Evolutionary conservation across 257 asterid genomes (phyloP).

Genomic region (Knoxia roxburghii): DNA sequence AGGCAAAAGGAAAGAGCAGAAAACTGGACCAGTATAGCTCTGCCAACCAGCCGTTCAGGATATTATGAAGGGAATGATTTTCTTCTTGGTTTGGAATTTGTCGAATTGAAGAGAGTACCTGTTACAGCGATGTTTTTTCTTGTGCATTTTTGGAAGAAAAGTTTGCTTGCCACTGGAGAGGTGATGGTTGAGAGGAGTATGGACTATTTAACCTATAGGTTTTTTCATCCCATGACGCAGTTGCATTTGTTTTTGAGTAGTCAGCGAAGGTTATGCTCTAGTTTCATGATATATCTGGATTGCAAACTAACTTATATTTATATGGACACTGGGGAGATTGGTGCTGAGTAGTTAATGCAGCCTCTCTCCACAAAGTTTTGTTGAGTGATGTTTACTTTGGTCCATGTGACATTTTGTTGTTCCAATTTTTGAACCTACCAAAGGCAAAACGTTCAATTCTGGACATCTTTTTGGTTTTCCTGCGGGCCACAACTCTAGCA

Average conservation of each 20-base stretch:
- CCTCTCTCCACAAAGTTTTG: constrained; percentile 20
- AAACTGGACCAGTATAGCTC: constrained; percentile 35
- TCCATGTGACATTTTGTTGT: too few species aligned
- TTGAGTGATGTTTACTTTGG: background rate
- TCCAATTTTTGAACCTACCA: background rate
- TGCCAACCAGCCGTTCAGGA: constrained; percentile 58
- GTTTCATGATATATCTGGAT: background rate
- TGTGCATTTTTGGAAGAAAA: background rate
- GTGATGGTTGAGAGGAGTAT: background rate
- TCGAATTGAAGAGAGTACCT: constrained; percentile 11
- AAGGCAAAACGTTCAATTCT: too few species aligned
- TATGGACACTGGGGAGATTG: constrained; percentile 11
- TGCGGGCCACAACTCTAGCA: too few species aligned
- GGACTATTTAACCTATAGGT: background rate
- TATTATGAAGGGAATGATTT: constrained; percentile 20
- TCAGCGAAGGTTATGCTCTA: background rate
- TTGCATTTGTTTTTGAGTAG: background rate
- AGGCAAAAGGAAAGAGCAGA: constrained; percentile 35
- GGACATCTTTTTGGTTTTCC: too few species aligned
- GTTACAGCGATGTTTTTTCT: background rate
- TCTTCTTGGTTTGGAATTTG: background rate
- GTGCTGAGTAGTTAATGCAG: constrained; percentile 7
- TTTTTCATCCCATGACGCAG: background rate
- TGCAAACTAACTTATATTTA: background rate
- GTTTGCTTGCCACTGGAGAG: background rate